Conservation (phyloP, 78 protist species). For the Dictyostelium firmibasis region DNA sequence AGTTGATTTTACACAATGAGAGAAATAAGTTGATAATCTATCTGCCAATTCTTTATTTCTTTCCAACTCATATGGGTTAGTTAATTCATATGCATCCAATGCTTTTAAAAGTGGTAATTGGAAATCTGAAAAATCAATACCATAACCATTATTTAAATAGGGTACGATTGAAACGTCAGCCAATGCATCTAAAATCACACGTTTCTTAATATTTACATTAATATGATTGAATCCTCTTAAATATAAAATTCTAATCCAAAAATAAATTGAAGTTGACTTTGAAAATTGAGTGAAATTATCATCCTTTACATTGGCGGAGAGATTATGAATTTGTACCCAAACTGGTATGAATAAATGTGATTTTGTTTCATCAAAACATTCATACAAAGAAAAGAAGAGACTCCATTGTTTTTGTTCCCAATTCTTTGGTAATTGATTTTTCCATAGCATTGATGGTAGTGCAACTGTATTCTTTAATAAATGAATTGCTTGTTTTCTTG, state of each 20-base stretch:
- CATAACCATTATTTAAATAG: background rate
- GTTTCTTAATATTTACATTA: constrained; percentile 33
- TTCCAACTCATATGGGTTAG: background rate
- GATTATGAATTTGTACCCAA: constrained; percentile 36
- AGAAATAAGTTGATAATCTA: background rate
- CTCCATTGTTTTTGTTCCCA: constrained; percentile 58
- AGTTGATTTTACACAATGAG: background rate
- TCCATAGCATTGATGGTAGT: constrained; percentile 21
- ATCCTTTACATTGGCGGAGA: background rate
- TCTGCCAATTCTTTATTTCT: background rate
- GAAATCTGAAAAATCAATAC: background rate
- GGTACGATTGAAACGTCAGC: background rate
- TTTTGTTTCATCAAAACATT: constrained; percentile 59
- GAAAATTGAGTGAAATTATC: too few species aligned
- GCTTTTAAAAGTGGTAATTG: background rate
- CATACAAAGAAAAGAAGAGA: constrained; percentile 43
- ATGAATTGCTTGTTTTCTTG: constrained; percentile 58
- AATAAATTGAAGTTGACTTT: background rate
- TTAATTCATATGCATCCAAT: constrained; percentile 19
- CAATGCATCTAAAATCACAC: constrained; percentile 46
- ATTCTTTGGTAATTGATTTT: background rate
- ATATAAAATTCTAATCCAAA: constrained; percentile 28
- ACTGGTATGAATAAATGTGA: constrained; percentile 73
- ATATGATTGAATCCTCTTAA: constrained; percentile 59
- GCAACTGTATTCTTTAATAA: constrained; percentile 24